These are phyloP conservation scores for Diaporthe capsici DNA, from an alignment of 2,329 filamentous ascomycete species.

Conservation along the genomic window DNA sequence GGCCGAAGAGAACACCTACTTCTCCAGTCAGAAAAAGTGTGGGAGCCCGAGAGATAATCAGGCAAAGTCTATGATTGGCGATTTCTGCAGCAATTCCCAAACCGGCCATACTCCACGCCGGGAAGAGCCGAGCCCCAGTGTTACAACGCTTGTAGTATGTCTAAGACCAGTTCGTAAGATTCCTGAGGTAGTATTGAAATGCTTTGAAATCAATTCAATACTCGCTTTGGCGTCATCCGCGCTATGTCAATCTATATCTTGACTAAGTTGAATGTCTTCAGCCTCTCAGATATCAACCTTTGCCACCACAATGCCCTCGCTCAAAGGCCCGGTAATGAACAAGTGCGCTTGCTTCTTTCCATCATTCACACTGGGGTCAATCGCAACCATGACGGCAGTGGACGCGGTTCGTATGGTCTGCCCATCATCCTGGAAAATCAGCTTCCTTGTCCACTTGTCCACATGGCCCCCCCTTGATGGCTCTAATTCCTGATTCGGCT, in stretches of 20 bases:
- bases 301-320: not conserved
- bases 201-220: not conserved
- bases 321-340: not conserved
- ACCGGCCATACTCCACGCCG: not conserved
- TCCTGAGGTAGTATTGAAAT: not conserved
- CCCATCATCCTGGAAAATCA: conserved; percentile 4
- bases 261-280: not conserved
- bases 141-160: not conserved
- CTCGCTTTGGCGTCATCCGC: not conserved
- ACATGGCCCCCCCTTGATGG: no score
- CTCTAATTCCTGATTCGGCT: not conserved
- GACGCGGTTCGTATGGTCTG: not conserved
- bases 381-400: not conserved
- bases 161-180: not conserved
- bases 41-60: not conserved
- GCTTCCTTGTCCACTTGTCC: not conserved
- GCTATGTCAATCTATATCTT: not conserved
- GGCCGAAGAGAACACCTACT: not conserved
- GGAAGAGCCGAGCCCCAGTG: not conserved
- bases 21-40: not conserved
- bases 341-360: conserved; percentile 15
- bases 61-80: not conserved
- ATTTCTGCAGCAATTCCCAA: not conserved
- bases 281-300: not conserved
- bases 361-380: not conserved